phyloP scores from a whole-genome alignment of 1,284 basidiomycete genomes.

The Cutaneotrichosporon cutaneum region DNA sequence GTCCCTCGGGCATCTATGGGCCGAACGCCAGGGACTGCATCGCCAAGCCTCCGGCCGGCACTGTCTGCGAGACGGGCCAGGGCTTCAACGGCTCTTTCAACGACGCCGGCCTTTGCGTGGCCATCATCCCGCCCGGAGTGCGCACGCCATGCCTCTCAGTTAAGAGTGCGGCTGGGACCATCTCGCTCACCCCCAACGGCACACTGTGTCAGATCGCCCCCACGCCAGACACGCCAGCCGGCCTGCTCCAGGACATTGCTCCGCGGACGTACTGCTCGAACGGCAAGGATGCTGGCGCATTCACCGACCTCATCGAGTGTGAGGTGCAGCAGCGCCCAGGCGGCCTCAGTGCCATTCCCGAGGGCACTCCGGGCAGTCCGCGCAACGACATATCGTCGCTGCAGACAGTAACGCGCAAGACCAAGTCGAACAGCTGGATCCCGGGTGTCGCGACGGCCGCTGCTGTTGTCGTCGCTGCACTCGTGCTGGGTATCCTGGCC shows the following conservation, averaged over 20 bases:
- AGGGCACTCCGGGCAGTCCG: neutral
- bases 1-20: neutral
- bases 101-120: neutral
- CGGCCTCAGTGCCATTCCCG: neutral
- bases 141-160: neutral
- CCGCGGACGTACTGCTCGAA: neutral
- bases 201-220: neutral
- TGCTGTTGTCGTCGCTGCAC: neutral
- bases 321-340: neutral
- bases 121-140: neutral
- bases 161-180: neutral
- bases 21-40: neutral
- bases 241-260: neutral
- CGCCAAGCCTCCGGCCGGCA: neutral
- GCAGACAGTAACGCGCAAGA: neutral
- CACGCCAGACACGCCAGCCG: neutral
- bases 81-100: neutral
- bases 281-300: neutral
- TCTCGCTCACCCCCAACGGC: neutral
- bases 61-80: neutral
- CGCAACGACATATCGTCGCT: neutral
- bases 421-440: neutral
- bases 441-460: neutral
- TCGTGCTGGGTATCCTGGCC: neutral
- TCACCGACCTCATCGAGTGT: slow-evolving; percentile 1